Evolutionary conservation across 805 yeast genomes (phyloP), one percentile per base, ranked within the genome.

Genomic region (Kodamaea restingae): DNA sequence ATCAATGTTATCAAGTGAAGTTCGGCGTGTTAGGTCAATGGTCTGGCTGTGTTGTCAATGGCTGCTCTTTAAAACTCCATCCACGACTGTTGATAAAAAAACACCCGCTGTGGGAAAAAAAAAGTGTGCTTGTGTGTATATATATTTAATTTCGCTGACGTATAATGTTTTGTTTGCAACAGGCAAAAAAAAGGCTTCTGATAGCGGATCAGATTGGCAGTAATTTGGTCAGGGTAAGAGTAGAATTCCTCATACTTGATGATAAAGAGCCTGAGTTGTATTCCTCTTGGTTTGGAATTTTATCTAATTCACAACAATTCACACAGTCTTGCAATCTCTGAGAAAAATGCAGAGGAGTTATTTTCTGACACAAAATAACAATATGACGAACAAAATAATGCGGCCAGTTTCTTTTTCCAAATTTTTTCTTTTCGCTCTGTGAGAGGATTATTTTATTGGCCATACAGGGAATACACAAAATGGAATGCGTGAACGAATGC

Each of bases 81-180:
- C 32, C 32, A 30, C 32, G 31, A 27, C 12, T 30, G 32, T 30
- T 30, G 32, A 30, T 30, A 30, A 30, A 30, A 30, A 30, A 30
- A 30, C 32, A 30, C 32, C 21, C 32, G 32, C 32, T 30, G 32
- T 17, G 15, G 31, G 32, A 18, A 30, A 30, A 30, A 30, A 30
- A 30, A 30, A 9, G 32, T 18, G 32, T 30, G 32, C 32, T 18
- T 30, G 32, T 30, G 32, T 30, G 32, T 30, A 30, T 30, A 30
- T 30, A 30, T 30, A 30, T 30, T 30, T 20, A 30, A 30, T 30
- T 30, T 30, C 32, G 32, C 32, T 30, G 32, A 30, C 17, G 32
- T 30, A 30, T 30, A 30, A 15, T 30, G 32, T 30, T 30, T 30
- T 30, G 32, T 30, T 30, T 30, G 32, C 32, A 30, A 30, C 32